Conservation (phyloP, 2,329 filamentous ascomycete species). For the Aureobasidium namibiae region DNA sequence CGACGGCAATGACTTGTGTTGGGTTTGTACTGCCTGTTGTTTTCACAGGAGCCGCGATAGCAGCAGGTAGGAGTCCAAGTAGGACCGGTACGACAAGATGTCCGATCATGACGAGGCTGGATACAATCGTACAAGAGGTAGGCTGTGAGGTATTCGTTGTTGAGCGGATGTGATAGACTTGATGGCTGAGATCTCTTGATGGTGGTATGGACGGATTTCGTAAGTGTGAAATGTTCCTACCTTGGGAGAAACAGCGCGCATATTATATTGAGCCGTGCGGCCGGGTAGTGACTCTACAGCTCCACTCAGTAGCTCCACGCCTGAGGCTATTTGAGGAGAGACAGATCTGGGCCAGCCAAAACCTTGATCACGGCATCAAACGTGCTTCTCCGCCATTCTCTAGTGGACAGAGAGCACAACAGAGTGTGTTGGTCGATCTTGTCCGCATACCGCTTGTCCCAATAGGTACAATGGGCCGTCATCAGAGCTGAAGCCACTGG, state of each 20-base stretch:
- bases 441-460: not conserved
- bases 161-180: too few species aligned
- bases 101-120: not conserved
- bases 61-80: not conserved
- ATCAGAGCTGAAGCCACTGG: not conserved
- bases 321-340: not conserved
- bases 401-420: not conserved
- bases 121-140: not conserved
- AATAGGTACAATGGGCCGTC: not conserved
- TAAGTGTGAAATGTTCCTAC: not conserved
- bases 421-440: not conserved
- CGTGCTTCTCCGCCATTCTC: not conserved
- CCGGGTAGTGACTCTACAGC: not conserved
- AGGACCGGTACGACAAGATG: not conserved
- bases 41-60: not conserved
- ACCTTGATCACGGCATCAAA: not conserved
- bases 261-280: not conserved
- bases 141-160: not conserved
- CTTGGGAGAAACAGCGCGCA: not conserved
- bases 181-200: not conserved
- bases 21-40: conserved; percentile 7
- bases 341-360: not conserved
- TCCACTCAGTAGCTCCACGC: too few species aligned
- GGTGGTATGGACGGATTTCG: not conserved
- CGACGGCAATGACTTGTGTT: conserved; percentile 1